A percentile compares a stretch with the other conserved stretches of the same genome.
These are phyloP conservation scores for Cytospora chrysosperma DNA, from an alignment of 2,329 filamentous ascomycete species.

Conservation along the genomic window DNA sequence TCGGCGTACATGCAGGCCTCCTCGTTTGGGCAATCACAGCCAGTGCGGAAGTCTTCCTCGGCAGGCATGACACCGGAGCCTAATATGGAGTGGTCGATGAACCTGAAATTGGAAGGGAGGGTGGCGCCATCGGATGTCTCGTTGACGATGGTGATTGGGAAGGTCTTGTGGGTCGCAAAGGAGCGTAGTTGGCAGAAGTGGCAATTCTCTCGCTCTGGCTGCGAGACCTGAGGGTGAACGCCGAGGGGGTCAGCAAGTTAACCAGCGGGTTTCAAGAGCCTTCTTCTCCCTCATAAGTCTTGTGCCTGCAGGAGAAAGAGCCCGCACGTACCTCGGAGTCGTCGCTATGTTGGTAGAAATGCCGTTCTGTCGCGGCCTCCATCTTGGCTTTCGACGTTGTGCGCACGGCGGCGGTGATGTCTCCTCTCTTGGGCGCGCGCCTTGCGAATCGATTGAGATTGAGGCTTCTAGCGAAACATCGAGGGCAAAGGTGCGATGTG, in stretches of 20 bases:
- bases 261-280: constrained; percentile 25
- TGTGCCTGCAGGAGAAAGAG: constrained; percentile 1
- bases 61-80: constrained; percentile 58
- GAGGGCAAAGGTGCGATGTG: too few relatives aligned
- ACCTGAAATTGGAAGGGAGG: constrained; percentile 65
- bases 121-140: constrained; percentile 50
- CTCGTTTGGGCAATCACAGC: constrained; percentile 64
- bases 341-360: constrained; percentile 52
- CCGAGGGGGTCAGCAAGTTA: constrained; percentile 3
- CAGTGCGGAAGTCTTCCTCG: constrained; percentile 62
- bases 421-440: too few relatives aligned
- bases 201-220: constrained; percentile 37
- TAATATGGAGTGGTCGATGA: constrained; percentile 63
- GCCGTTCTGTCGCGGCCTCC: constrained; percentile 45
- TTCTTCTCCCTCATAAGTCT: neutral
- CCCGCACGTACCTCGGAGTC: constrained; percentile 29
- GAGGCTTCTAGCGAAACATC: too few relatives aligned
- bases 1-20: constrained; percentile 65
- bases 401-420: neutral
- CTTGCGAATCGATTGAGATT: neutral
- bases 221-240: neutral
- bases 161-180: constrained; percentile 48
- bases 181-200: constrained; percentile 62
- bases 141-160: constrained; percentile 65
- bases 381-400: constrained; percentile 32